Evolutionary conservation across 768 basidiomycete species (phyloP), one percentile per base, ranked within the genome.

Genomic region (Leccinum disarticulatum): DNA sequence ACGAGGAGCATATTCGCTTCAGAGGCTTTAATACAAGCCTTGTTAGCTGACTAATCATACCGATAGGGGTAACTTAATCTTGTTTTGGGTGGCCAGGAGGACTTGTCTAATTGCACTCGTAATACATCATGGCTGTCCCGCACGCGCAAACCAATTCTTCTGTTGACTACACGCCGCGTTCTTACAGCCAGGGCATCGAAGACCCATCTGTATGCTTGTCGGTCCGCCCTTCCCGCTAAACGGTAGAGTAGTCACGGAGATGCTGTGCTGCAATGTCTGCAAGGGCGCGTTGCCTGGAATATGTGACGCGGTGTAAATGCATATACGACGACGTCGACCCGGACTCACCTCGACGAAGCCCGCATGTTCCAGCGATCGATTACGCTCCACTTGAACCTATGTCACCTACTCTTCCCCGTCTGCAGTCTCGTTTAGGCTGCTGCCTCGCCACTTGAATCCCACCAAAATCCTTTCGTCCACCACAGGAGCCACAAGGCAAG

Each of bases 281-380:
- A n/a, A n/a, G n/a, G n/a, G n/a, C n/a, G n/a, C n/a, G n/a, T n/a
- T n/a, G n/a, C 92, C 95, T 98, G 10, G 41, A 43, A 66, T 9
- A 22, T 17, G 50, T n/a, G 54, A 19, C 55, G 52, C 46, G 52
- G 19, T 51, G 36, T 60, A 49, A 55, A 55, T 19, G 49, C 38
- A 36, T 8, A 53, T 49, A 43, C 19, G 36, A 35, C 22, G 1
- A 55, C 6, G 7, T 8, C 17, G 9, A 27, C 38, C 11, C 19
- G n/a, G 25, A 73, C 83, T 53, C 69, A 94, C 96, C 81, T 98
- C 93, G 60, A 99, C 83, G 68, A 98, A 91, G 4, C 97, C 97
- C 8, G 92, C 7, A 93, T 93, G 9, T 93, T 95, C 97, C 97
- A 99, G 30, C 97, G 84, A 76, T 99, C 97, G 69, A 99, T 90